Percentiles rank a stretch among this genome's conserved stretches.
phyloP scores from a whole-genome alignment of 371 early-diverging fungal species.

The Mucor sp. region DNA sequence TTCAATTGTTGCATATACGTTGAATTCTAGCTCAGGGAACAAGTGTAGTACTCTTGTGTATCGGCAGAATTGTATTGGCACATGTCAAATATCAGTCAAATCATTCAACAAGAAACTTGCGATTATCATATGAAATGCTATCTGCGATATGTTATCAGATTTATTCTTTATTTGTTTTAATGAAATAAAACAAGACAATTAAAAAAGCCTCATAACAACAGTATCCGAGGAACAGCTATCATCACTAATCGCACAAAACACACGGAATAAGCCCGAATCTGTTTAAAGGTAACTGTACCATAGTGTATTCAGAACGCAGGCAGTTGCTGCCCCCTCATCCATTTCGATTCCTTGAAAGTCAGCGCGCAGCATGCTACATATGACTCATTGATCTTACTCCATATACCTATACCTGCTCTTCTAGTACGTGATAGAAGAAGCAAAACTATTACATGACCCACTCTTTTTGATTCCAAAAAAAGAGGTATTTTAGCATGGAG shows the following conservation, averaged over 20 bases:
- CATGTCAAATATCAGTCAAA: neutral
- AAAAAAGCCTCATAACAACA: neutral
- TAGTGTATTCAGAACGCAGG: neutral
- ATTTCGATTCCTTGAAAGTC: neutral
- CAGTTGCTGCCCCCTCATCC: neutral
- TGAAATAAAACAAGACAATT: neutral
- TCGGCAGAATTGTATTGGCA: neutral
- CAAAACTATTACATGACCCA: neutral
- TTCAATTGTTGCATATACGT: neutral
- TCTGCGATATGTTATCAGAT: neutral
- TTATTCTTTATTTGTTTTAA: neutral
- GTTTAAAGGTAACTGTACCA: neutral
- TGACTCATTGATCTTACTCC: neutral
- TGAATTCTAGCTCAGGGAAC: neutral
- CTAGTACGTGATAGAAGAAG: neutral
- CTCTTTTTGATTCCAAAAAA: neutral
- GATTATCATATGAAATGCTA: neutral
- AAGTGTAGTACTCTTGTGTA: neutral
- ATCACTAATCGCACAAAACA: neutral
- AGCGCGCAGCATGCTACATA: neutral
- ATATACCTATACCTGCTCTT: neutral
- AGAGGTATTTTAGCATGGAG: neutral
- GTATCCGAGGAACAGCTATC: neutral
- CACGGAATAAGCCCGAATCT: neutral
- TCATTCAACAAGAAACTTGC: neutral